A percentile compares a stretch with the other conserved stretches of the same genome.
phyloP scores from a whole-genome alignment of 306 rosid species.

The Abrus precatorius region DNA sequence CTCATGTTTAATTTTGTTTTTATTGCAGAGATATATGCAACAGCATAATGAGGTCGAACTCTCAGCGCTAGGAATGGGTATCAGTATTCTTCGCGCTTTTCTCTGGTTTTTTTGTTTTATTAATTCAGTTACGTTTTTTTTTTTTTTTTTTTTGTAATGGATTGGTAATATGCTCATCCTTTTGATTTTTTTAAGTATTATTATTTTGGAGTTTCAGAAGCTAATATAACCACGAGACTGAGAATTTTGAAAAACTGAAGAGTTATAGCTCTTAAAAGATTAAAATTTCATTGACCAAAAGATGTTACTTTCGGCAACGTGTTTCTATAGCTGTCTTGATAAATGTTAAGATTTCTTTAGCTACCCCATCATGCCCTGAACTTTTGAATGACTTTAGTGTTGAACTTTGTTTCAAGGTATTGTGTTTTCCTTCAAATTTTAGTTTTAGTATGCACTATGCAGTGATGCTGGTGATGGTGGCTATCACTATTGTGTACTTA shows the following conservation, averaged over 20 bases:
- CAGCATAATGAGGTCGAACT: slow-evolving; percentile 86
- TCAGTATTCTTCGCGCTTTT: not conserved
- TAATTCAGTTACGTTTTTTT: not conserved
- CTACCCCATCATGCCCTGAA: not conserved
- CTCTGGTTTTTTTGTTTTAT: not conserved
- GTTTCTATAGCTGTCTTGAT: not conserved
- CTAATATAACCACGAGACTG: not conserved
- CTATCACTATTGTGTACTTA: not conserved
- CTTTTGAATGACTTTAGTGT: not conserved
- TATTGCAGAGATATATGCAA: slow-evolving; percentile 78
- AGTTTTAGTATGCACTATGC: not conserved
- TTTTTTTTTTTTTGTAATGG: not conserved
- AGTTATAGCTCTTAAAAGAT: not conserved
- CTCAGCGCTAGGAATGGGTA: slow-evolving; percentile 91
- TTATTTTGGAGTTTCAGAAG: not conserved
- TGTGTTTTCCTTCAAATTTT: not conserved
- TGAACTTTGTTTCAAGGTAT: not conserved
- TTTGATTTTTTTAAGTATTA: not conserved
- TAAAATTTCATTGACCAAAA: not conserved
- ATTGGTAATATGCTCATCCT: not conserved
- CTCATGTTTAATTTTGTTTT: not conserved
- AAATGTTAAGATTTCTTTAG: not conserved
- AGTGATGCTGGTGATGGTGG: not conserved
- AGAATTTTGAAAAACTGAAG: not conserved
- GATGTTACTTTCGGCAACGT: not conserved